Base-by-base conservation (phyloP, 257 asterid genomes). In the Cruciata laevipes region DNA sequence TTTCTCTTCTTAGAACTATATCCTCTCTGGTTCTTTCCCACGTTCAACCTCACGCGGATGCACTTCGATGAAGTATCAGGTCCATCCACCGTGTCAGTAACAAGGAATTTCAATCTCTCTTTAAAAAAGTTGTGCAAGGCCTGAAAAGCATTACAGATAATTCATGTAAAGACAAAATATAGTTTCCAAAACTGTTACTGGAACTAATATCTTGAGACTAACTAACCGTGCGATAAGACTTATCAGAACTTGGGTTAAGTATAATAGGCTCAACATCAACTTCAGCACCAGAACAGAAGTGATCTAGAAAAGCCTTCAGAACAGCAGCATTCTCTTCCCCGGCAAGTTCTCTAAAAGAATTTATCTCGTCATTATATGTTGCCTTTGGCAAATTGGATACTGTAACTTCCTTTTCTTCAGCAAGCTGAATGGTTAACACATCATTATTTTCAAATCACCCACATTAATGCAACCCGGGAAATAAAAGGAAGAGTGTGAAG, bases 71-170 rank as follows among this genome's bases (percentile, higher is more conserved):
- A 73, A 75, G 82, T 75, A 75, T 93, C 95, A 17, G 90, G 82
- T 68, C 95, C 97, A 80, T 93, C 99, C 58, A 90, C 73, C 11
- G 95, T 87, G 86, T 93, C 99, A 33, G 97, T 85, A 55, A 90
- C 95, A 69, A 93, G 90, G 80, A 93, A 87, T 30, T 83, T 90
- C 84, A 93, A 61, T 71, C 74, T 84, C 84, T 90, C 92, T 82
- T 93, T 93, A 85, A 93, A 90, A 83, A 90, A 90, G 81, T 86
- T 88, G 75, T 93, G 99, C 73, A 93, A 69, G 58, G 86, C 95
- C 98, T 93, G 89, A 72, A 86, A 86, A 70, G 37, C 51, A 79
- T 35, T 63, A 65, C 37, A 65, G 55, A 59, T 37, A 16, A 37
- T 58, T 69, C 79, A 47, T 47, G 53, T 47, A 68, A 83, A 55